These are phyloP conservation scores for Mediolabrus comicus DNA, from an alignment of 108 stramenopile species.

Conservation along the genomic window DNA sequence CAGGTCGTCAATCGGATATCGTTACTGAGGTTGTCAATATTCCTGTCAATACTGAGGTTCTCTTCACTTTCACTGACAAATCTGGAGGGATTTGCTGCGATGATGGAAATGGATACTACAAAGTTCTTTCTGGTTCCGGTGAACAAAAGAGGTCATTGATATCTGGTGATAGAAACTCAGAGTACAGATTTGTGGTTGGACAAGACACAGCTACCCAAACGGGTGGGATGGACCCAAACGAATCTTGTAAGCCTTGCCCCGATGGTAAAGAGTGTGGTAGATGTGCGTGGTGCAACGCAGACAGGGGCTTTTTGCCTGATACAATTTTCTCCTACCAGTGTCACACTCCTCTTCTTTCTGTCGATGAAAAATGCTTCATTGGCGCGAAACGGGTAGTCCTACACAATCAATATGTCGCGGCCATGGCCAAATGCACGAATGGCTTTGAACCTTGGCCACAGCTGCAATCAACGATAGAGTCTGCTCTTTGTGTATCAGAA, in stretches of 20 bases:
- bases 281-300: conserved; percentile 29
- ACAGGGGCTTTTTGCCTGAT: conserved; percentile 20
- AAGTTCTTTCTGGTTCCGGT: conserved; percentile 16
- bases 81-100: conserved; percentile 8
- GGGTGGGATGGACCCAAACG: conserved; percentile 19
- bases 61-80: conserved; percentile 1
- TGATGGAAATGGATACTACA: conserved; percentile 22
- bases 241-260: conserved; percentile 25
- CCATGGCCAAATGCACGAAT: conserved; percentile 21
- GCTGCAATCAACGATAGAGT: conserved; percentile 1
- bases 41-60: background rate
- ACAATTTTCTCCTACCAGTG: conserved; percentile 23
- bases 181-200: conserved; percentile 9
- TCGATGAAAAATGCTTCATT: conserved; percentile 24
- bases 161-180: conserved; percentile 6
- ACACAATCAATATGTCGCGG: conserved; percentile 27
- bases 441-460: conserved; percentile 25
- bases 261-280: conserved; percentile 20
- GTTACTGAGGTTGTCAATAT: conserved; percentile 15
- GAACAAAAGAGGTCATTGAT: conserved; percentile 17
- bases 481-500: conserved; percentile 12
- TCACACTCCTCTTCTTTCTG: conserved; percentile 7
- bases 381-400: conserved; percentile 20
- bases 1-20: conserved; percentile 5
- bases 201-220: background rate